Base-by-base conservation (phyloP, 2,329 filamentous ascomycete species). In the Dothidotthia symphoricarpi region DNA sequence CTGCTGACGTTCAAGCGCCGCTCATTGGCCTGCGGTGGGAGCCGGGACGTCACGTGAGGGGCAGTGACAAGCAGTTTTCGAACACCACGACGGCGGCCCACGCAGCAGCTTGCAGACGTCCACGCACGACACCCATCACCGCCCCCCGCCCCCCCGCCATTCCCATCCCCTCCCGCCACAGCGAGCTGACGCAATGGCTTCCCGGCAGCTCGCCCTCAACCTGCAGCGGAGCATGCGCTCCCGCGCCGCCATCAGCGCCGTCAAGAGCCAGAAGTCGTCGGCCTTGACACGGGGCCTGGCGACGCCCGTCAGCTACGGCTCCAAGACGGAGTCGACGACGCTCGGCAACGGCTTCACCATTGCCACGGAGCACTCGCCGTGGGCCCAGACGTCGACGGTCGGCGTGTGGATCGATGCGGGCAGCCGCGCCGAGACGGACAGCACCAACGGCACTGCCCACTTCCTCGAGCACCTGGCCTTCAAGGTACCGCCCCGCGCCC, bases 391-490 rank as follows among this genome's bases (percentile, higher is more conserved):
- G 48, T 95, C 90, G 64, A 97, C 91, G 39, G 90, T 97, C 64
- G 93, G 93, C 70, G 88, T 98, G 56, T 98, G 93, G 90, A 98
- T 98, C 71, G 94, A 98, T 75, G 91, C 94, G 70, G 93, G 93
- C 69, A 96, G 89, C 73, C 82, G 93, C 73, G 89, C 93, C 71
- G 93, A 98, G 81, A 98, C 93, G 61, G 84, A 93, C 75, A 89
- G 89, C 82, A 97, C 88, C 68, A 98, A 97, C 77, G 93, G 93
- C 74, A 98, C 93, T 63, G 93, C 93, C 67, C 93, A 98, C 78
- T 98, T 98, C 80, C 83, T 98, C 63, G 93, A 98, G 81, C 93
- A 98, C 78, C 82, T 98, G 72, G 94, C 94, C 63, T 98, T 98
- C 84, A 98, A 98, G 88, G 89, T 95, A 80, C 8, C 47, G 10